Evolutionary conservation across 2,329 filamentous ascomycete species (phyloP), one percentile per base, ranked within the genome.

Genomic region (Aureobasidium sp.): DNA sequence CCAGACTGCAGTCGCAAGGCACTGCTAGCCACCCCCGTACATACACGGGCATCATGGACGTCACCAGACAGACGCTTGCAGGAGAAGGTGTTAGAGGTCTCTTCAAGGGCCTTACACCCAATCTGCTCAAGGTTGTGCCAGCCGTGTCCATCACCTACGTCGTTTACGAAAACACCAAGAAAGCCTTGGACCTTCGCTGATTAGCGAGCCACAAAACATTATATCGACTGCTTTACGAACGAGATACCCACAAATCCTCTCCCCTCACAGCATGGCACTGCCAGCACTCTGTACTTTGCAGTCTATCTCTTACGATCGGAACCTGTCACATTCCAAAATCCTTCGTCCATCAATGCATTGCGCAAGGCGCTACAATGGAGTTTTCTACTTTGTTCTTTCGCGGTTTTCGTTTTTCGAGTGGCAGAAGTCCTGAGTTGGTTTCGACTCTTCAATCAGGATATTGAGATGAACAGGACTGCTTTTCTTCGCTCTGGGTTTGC

Each of bases 81-180:
- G 85, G 88, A 54, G 94, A 99, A 76, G 94, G 94, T 1, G 73
- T 89, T 40, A 82, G 89, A 63, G 94, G 94, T 2, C 79, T 99
- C 62, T 99, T 96, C 81, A 96, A 95, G 75, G 94, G 94, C 1
- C 79, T 97, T 66, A 96, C 93, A 45, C 94, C 94, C 5, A 99
- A 97, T 72, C 79, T 99, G 42, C 81, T 99, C 68, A 99, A 99
- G 79, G 94, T 99, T 39, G 91, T 94, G 11, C 94, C 94, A 2
- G 91, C 94, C 33, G 87, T 99, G 60, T 96, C 91, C 69, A 97
- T 99, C 72, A 73, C 91, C 60, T 96, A 94, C 80, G 85, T 96
- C 70, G 89, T 94, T 64, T 96, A 96, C 71, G 91, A 96, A 77
- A 94, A 94, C 71, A 85, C 89, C 61, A 96, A 96, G 79, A 84